Percentiles rank a stretch among this genome's conserved stretches.
These are phyloP conservation scores for Rhododendron mucronatum DNA, from an alignment of 148 eudicot species.

Conservation along the genomic window DNA sequence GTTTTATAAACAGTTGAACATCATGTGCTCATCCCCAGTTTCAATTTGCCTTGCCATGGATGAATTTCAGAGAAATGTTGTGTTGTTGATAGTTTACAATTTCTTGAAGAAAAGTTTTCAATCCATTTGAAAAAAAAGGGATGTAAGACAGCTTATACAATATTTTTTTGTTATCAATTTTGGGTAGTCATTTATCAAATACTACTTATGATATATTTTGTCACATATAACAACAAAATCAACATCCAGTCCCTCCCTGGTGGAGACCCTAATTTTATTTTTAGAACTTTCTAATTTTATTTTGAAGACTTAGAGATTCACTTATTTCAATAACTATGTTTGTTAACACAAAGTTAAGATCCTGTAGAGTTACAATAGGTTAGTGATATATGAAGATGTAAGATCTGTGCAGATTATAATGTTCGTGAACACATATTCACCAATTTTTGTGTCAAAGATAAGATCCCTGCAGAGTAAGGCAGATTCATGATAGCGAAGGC, in stretches of 20 bases:
- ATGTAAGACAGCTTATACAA: not conserved
- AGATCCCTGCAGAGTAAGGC: not conserved
- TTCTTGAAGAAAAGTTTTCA: not conserved
- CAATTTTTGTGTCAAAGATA: not conserved
- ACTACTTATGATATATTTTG: not conserved
- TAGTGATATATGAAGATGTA: not conserved
- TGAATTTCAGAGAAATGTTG: not conserved
- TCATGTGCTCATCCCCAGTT: not conserved
- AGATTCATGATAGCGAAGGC: not conserved
- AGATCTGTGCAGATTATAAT: not conserved
- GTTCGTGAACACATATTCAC: not conserved
- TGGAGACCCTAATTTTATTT: not conserved
- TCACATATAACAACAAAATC: not conserved
- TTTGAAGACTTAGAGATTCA: not conserved
- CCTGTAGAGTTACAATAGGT: not conserved
- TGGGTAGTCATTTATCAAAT: not conserved
- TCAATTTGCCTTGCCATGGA: not conserved
- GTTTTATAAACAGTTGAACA: not conserved
- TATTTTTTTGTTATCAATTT: not conserved
- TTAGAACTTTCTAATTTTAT: not conserved
- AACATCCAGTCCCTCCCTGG: not conserved
- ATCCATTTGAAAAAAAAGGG: not conserved
- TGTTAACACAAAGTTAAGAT: not conserved
- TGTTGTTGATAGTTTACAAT: not conserved
- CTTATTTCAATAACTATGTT: not conserved